Base-by-base conservation (phyloP, 1,139 yeast species). In the Magnusiomyces magnusii region DNA sequence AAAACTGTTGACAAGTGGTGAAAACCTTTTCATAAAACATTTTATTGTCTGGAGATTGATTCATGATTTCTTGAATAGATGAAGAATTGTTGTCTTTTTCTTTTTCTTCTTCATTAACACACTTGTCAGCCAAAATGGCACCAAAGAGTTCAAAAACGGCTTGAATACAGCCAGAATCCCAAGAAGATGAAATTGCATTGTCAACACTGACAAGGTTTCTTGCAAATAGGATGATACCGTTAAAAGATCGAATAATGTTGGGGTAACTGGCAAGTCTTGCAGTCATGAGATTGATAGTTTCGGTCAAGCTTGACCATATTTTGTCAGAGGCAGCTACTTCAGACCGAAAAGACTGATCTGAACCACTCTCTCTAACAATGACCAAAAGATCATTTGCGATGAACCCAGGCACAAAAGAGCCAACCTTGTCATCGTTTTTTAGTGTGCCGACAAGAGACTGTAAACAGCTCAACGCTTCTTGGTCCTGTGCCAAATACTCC, bases 141-240 rank as follows among this genome's bases (percentile, higher is more conserved):
- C 49, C 49, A 44, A 44, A 44, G 3, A 44, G 49, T 44, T 44
- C 49, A 21, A 44, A 44, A 19, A 44, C 17, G 15, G 49, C 49
- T 44, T 23, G 24, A 44, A 44, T 44, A 17, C 49, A 44, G 5
- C 27, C 27, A 2, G 58, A 55, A 13, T 57, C 57, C 63, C 63
- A 63, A 1, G 67, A 67, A 7, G 58, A 25, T 7, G 24, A 13
- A 0, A 63, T 66, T 2, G 63, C 64, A n/a, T 61, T 57, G 15
- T 61, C 53, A 15, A 63, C 61, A 31, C 65, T 60, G 2, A 61
- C 68, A 1, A 66, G 60, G 42, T 64, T 66, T 53, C 71, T 53
- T 5, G 63, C 63, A 10, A 68, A 58, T 39, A 68, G 59, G 0
- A 63, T 56, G 13, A 63, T 41, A 9, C 68, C 70, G 53, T 65